A percentile compares a stretch with the other conserved stretches of the same genome.
phyloP scores from a whole-genome alignment of 176 grass and related monocot species.

The Coix lacrymajobi region DNA sequence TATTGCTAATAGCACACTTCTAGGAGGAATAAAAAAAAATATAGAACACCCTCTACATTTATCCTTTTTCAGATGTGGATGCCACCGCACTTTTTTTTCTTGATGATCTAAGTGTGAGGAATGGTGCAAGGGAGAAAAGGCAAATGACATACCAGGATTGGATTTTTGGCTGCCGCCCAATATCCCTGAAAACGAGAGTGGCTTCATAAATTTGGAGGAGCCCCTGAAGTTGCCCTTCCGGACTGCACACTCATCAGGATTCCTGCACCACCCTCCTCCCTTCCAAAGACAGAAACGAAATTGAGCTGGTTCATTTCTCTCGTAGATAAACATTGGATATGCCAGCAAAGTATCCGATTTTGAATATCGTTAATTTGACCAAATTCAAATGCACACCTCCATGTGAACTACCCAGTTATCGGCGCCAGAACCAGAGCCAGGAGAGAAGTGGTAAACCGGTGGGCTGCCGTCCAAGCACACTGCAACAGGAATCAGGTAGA shows the following conservation, averaged over 20 bases:
- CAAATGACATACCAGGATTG: slow-evolving; percentile 50
- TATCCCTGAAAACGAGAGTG: slow-evolving; percentile 65
- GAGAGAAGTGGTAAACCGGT: slow-evolving; percentile 61
- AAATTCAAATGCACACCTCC: slow-evolving; percentile 44
- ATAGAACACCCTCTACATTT: not conserved
- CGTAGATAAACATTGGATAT: not conserved
- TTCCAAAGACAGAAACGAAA: slow-evolving; percentile 21
- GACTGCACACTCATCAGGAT: slow-evolving; percentile 47
- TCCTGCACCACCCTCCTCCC: slow-evolving; percentile 91
- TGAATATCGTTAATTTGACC: not conserved
- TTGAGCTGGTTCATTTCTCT: not conserved
- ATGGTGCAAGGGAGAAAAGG: not conserved
- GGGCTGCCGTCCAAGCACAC: slow-evolving; percentile 72
- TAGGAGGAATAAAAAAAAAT: not conserved
- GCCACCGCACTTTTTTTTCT: not conserved
- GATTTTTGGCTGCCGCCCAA: slow-evolving; percentile 35
- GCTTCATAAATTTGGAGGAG: slow-evolving; percentile 72
- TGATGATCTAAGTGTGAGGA: not conserved
- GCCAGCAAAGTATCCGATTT: not conserved
- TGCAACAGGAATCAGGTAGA: not conserved
- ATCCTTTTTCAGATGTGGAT: not conserved
- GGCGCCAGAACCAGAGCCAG: slow-evolving; percentile 60
- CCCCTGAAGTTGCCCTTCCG: slow-evolving; percentile 69
- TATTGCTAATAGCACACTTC: not conserved
- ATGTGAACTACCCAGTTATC: slow-evolving; percentile 74